Evolutionary conservation across 2,329 filamentous ascomycete species (phyloP), one percentile per base, ranked within the genome.

Genomic region (Atkinsonella hypoxylon): DNA sequence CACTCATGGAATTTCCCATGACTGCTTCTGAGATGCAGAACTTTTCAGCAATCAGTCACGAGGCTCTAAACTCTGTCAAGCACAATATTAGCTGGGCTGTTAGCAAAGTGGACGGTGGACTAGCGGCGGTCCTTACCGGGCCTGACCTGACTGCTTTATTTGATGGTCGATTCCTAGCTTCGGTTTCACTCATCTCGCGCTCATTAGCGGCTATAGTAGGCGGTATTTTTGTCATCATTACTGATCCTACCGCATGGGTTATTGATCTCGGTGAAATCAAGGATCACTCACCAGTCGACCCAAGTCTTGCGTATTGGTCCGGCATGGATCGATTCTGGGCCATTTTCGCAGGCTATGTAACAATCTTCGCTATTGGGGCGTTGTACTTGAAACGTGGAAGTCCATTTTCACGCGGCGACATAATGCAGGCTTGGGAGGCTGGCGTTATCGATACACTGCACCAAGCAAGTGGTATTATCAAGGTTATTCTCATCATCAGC

Each of bases 401-500:
- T 6, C 80, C 87, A 0, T 78, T 95, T 55, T 82, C 83, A 2
- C 70, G 70, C 1, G 69, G 73, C 3, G 72, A 72, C 51, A 67
- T 76, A 1, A 72, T 77, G 47, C 77, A 79, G 53, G 78, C 80
- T 32, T 79, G 77, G 75, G 90, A 97, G 64, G 85, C 84, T 22
- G 78, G 83, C 8, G 67, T 96, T 41, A 84, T 91, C 22, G 91
- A 97, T 55, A 77, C 83, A 1, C 75, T 98, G 20, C 84, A 89
- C 55, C 94, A 98, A 73, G 93, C 93, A 45, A 94, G 93, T 41
- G 93, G 94, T 13, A 91, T 98, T 10, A 82, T 96, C 75, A 98
- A 98, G 67, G 93, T 98, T 20, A 95, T 98, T 47, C 72, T 97
- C 54, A 97, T 98, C 61, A 98, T 98, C 57, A 93, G 90, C 56